Evolutionary conservation across 75 land plant genomes (phyloP).

Genomic region (Sequoiadendron giganteum): DNA sequence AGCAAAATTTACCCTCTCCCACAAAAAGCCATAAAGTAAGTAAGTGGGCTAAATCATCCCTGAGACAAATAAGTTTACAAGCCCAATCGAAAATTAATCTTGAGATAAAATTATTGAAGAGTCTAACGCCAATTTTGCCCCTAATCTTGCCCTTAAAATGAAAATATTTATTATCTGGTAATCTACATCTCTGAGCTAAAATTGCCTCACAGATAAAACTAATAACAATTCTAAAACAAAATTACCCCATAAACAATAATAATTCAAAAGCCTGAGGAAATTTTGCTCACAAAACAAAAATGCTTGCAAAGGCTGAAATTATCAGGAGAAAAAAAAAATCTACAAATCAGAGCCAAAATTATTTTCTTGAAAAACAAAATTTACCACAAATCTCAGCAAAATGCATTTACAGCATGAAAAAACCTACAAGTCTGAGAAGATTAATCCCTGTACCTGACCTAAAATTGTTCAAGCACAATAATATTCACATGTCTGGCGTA

Average conservation of each 20-base stretch:
- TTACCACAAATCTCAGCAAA: no score
- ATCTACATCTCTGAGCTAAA: not conserved
- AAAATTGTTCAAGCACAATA: not conserved
- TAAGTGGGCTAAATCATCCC: no score
- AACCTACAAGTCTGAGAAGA: no score
- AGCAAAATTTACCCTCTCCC: not conserved
- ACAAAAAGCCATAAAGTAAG: no score
- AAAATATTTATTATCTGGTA: not conserved
- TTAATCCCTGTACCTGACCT: not conserved
- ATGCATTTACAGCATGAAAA: no score
- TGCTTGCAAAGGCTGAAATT: not conserved
- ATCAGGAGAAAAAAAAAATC: no score
- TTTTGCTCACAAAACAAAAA: no score
- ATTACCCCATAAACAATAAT: not conserved
- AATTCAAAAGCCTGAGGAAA: no score
- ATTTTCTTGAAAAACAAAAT: no score
- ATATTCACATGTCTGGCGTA: not conserved
- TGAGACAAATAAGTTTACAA: not conserved
- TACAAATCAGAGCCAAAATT: no score
- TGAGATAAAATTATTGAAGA: no score
- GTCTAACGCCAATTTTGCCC: not conserved
- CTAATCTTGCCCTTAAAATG: no score
- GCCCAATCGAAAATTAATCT: not conserved
- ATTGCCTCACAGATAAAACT: not conserved
- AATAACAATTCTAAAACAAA: not conserved